Evolutionary conservation across 768 basidiomycete genomes (phyloP).

Genomic region (Sporobolomyces roseus): DNA sequence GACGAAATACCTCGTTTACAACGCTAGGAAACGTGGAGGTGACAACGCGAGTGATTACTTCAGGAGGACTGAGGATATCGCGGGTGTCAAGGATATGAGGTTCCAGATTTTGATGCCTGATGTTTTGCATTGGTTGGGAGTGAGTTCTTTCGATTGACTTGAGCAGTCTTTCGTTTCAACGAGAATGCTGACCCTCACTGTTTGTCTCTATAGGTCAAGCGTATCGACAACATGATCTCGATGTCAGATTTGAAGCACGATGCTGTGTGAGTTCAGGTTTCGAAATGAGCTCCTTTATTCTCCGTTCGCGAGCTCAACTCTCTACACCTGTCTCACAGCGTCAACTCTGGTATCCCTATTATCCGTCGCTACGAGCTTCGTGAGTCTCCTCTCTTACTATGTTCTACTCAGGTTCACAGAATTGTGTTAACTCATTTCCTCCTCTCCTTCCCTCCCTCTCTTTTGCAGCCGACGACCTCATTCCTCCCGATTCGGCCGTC

Average conservation of each 20-base stretch:
- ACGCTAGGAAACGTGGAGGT: slow-evolving; percentile 88
- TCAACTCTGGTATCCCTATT: slow-evolving; percentile 80
- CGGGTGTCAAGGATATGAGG: slow-evolving; percentile 71
- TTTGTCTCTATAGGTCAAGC: slow-evolving; percentile 55
- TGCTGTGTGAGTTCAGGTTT: slow-evolving; percentile 57
- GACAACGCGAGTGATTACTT: slow-evolving; percentile 93
- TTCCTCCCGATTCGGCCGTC: slow-evolving; percentile 67
- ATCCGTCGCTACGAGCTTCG: slow-evolving; percentile 79
- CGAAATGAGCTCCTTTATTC: no score
- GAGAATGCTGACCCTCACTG: neutral
- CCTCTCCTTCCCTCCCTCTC: neutral
- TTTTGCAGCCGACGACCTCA: slow-evolving; percentile 4
- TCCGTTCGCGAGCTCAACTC: no score
- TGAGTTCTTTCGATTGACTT: neutral
- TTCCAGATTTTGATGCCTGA: slow-evolving; percentile 95
- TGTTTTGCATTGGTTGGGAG: slow-evolving; percentile 89
- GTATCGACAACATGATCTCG: slow-evolving; percentile 77
- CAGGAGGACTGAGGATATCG: slow-evolving; percentile 80
- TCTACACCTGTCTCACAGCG: no score
- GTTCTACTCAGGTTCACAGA: no score
- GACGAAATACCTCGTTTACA: slow-evolving; percentile 58
- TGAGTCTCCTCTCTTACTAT: no score
- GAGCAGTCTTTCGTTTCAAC: neutral
- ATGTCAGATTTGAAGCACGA: slow-evolving; percentile 58
- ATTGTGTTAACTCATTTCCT: neutral